These are phyloP conservation scores for Calamus simplicifolius DNA, from an alignment of 176 grass and related monocot species.

Conservation along the genomic window DNA sequence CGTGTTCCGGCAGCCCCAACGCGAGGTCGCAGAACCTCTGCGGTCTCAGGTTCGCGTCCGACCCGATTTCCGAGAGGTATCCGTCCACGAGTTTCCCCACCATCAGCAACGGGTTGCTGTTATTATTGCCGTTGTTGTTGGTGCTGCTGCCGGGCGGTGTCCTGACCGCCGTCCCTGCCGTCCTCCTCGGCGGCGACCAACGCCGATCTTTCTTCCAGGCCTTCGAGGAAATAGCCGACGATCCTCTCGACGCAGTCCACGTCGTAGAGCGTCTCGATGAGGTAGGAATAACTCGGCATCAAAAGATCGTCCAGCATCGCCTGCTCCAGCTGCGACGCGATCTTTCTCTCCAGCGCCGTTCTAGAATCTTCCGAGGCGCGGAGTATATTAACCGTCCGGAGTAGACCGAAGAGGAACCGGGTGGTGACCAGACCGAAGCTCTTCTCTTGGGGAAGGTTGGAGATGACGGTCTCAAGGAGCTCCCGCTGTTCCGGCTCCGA, in stretches of 20 bases:
- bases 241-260: constrained; percentile 88
- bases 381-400: constrained; percentile 79
- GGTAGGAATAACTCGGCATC: constrained; percentile 91
- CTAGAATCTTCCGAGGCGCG: constrained; percentile 57
- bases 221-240: constrained; percentile 53
- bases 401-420: constrained; percentile 79
- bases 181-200: constrained; percentile 22
- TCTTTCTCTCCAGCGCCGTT: constrained; percentile 56
- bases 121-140: constrained; percentile 11
- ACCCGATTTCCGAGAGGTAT: constrained; percentile 81
- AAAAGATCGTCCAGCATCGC: constrained; percentile 78
- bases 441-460: constrained; percentile 74
- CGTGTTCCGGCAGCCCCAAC: constrained; percentile 67
- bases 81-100: constrained; percentile 71
- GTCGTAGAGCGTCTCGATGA: constrained; percentile 96
- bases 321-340: constrained; percentile 61
- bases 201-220: constrained; percentile 18
- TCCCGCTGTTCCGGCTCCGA: constrained; percentile 66
- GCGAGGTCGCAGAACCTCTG: constrained; percentile 91
- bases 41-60: constrained; percentile 76
- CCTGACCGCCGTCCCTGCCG: background rate
- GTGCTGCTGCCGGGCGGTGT: background rate
- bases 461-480: constrained; percentile 79
- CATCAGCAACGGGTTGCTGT: constrained; percentile 15
- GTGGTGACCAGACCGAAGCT: constrained; percentile 43